phyloP scores from a whole-genome alignment of 2,329 filamentous ascomycete species.

The Colletotrichum chlorophyti region DNA sequence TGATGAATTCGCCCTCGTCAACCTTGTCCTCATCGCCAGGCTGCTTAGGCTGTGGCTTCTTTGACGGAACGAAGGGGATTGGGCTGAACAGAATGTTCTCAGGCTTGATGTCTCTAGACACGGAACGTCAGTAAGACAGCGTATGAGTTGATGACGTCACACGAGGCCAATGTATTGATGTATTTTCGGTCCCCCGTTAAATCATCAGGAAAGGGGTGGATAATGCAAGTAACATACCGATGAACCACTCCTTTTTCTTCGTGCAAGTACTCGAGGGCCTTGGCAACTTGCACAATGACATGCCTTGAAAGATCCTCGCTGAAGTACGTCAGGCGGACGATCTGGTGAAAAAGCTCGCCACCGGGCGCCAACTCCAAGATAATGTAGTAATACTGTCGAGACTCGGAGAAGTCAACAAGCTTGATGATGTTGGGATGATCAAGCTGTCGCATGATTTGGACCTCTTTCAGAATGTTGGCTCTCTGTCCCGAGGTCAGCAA shows the following conservation, averaged over 20 bases:
- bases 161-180: not conserved
- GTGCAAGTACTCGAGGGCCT: constrained; percentile 91
- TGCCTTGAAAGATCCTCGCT: constrained; percentile 95
- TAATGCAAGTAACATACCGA: constrained; percentile 68
- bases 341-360: constrained; percentile 97
- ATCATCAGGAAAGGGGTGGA: not conserved
- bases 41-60: constrained; percentile 78
- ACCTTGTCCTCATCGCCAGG: constrained; percentile 96
- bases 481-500: constrained; percentile 63
- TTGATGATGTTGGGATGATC: constrained; percentile 97
- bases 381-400: constrained; percentile 95
- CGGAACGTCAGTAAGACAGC: not conserved
- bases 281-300: constrained; percentile 94
- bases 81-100: constrained; percentile 96
- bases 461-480: constrained; percentile 97
- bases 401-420: constrained; percentile 92
- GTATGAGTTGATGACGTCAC: constrained; percentile 37
- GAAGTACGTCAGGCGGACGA: constrained; percentile 97
- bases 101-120: constrained; percentile 89
- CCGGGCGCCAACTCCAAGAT: constrained; percentile 93
- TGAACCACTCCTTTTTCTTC: constrained; percentile 96
- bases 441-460: constrained; percentile 97
- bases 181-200: not conserved
- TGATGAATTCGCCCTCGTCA: constrained; percentile 92
- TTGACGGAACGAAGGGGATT: constrained; percentile 80